Evolutionary conservation across 768 basidiomycete genomes (phyloP).

Genomic region (Suillus variegatus): DNA sequence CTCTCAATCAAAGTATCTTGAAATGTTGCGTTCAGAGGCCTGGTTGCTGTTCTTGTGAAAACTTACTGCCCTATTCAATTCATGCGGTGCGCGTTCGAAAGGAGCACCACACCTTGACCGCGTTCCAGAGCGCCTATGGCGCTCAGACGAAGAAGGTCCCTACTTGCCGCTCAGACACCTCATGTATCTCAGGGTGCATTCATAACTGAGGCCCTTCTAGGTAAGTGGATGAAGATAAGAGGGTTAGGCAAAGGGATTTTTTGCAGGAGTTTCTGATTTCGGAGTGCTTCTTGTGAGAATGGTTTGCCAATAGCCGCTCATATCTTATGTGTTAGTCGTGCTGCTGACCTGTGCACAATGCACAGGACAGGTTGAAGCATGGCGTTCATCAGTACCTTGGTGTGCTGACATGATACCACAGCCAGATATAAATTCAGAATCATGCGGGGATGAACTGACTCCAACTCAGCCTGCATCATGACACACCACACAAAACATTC

Average conservation of each 20-base stretch:
- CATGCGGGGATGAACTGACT: background rate
- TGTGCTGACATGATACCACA: background rate
- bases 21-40: background rate
- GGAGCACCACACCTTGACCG: background rate
- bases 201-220: background rate
- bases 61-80: background rate
- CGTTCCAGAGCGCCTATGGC: background rate
- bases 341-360: background rate
- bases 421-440: background rate
- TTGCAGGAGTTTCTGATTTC: background rate
- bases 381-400: background rate
- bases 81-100: background rate
- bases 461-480: background rate
- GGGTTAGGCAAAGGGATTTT: background rate
- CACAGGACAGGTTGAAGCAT: background rate
- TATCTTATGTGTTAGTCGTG: background rate
- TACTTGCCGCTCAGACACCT: background rate
- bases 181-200: background rate
- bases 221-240: background rate
- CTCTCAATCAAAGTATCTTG: background rate
- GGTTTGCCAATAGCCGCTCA: background rate
- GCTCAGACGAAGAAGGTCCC: background rate
- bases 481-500: no score
- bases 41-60: background rate
- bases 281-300: background rate